Conservation (phyloP, 805 yeast species). For the Saccharomycopsis sp. region DNA sequence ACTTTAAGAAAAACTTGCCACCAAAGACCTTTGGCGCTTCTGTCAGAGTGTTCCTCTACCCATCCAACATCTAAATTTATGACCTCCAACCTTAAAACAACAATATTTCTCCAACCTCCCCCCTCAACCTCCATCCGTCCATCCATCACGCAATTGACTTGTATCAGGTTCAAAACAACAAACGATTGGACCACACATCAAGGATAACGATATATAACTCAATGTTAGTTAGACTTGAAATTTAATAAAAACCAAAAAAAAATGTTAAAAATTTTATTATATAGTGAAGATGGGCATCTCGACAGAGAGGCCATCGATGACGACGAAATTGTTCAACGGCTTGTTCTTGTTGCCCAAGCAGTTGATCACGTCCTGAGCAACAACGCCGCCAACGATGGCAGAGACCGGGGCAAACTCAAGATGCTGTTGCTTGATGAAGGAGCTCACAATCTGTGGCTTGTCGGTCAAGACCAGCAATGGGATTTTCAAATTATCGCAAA, state of each 20-base stretch:
- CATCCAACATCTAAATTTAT: constrained; percentile 88
- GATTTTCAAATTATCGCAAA: constrained; percentile 34
- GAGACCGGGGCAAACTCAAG: constrained; percentile 75
- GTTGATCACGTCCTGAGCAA: constrained; percentile 88
- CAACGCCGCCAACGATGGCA: constrained; percentile 81
- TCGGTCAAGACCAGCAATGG: constrained; percentile 39
- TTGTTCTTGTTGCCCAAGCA: constrained; percentile 63
- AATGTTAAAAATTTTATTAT: background rate
- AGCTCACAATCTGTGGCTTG: constrained; percentile 31
- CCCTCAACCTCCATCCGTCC: too few species aligned
- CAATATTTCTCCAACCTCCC: too few species aligned
- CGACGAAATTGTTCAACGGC: constrained; percentile 72
- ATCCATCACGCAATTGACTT: too few species aligned
- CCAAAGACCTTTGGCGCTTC: constrained; percentile 99
- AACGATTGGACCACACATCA: too few species aligned
- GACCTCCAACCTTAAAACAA: too few species aligned
- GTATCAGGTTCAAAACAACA: too few species aligned
- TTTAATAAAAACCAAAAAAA: too few species aligned
- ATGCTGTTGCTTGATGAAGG: constrained; percentile 37
- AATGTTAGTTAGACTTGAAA: too few species aligned
- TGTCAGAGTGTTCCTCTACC: constrained; percentile 99
- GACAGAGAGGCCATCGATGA: constrained; percentile 62
- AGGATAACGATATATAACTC: too few species aligned
- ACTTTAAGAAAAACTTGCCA: constrained; percentile 98
- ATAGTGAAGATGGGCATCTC: constrained; percentile 56